Evolutionary conservation across 345 rosid species (phyloP).

Genomic region (Ricinus communis): DNA sequence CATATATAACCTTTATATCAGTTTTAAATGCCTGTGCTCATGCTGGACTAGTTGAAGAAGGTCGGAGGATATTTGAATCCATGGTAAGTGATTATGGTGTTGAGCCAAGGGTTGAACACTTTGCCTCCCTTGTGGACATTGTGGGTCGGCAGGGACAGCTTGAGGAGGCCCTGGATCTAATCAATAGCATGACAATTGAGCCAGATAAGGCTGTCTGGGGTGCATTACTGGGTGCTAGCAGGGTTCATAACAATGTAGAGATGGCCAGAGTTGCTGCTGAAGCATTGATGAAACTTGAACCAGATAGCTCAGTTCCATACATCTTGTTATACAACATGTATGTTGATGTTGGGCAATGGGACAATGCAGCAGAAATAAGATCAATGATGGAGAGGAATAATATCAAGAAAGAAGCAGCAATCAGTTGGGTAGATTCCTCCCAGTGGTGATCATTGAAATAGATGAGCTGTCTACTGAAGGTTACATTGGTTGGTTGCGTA

Average conservation of each 20-base stretch:
- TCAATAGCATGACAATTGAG: constrained; percentile 58
- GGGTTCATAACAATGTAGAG: constrained; percentile 49
- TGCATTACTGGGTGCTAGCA: constrained; percentile 68
- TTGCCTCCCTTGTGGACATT: constrained; percentile 56
- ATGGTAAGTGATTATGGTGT: constrained; percentile 54
- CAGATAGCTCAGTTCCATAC: constrained; percentile 67
- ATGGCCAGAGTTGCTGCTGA: constrained; percentile 67
- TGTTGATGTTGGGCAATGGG: constrained; percentile 63
- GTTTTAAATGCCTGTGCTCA: constrained; percentile 69
- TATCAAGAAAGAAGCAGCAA: constrained; percentile 51
- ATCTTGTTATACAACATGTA: constrained; percentile 66
- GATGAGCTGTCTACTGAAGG: too few relatives aligned
- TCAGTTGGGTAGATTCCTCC: constrained; percentile 48
- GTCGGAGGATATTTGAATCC: constrained; percentile 45
- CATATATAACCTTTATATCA: constrained; percentile 65
- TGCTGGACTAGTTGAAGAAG: constrained; percentile 64
- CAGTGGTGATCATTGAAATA: not conserved
- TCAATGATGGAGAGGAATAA: constrained; percentile 47
- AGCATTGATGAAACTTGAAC: constrained; percentile 61
- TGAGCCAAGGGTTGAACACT: constrained; percentile 63
- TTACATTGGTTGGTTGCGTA: too few relatives aligned
- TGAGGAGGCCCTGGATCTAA: constrained; percentile 53
- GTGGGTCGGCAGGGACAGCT: constrained; percentile 58
- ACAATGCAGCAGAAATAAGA: constrained; percentile 57
- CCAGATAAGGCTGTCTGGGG: constrained; percentile 77